Base-by-base conservation (phyloP, 176 grass and related monocot genomes). In the Triticum urartu region DNA sequence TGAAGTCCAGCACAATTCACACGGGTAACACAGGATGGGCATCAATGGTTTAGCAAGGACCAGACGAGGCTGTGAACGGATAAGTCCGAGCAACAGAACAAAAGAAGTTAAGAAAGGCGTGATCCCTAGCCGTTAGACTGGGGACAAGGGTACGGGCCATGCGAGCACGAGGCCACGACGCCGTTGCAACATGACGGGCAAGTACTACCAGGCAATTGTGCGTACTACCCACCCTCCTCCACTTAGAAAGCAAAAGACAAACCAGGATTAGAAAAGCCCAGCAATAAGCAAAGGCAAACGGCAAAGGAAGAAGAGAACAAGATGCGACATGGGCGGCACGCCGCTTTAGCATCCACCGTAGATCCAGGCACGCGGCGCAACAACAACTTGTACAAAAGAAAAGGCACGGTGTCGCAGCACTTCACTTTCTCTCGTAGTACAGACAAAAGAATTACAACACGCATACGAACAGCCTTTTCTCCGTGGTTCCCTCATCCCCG, bases 391-490 rank as follows among this genome's bases (percentile, higher is more conserved):
- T 61, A 48, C 47, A 24, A 12, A 50, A 34, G 40, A 48, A 36
- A 36, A 63, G 12, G 2, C 0, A 48, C 67, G 64, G 63, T 10
- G 33, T 33, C 20, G 32, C 7, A 5, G 35, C 61, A 13, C 45
- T 48, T 48, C 56, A 21, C 89, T 88, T 69, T 47, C 32, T 88
- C 63, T 88, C 63, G 40, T 88, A 54, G 25, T 56, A 73, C 73
- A 72, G 90, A 91, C 90, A 85, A 77, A 85, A 88, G 86, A 86
- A 85, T 85, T 81, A 80, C 83, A 56, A 80, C 73, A 68, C 83
- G 13, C 73, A 20, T 13, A 24, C 7, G 14, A 34, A 9, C 47
- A 25, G 17, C 34, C 75, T 33, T 61, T 86, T 35, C 28, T 24
- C 21, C 20, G 13, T 70, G 86, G 86, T 86, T 82, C 82, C 72